phyloP scores from a whole-genome alignment of 345 rosid genomes.

The Populus davidiana region DNA sequence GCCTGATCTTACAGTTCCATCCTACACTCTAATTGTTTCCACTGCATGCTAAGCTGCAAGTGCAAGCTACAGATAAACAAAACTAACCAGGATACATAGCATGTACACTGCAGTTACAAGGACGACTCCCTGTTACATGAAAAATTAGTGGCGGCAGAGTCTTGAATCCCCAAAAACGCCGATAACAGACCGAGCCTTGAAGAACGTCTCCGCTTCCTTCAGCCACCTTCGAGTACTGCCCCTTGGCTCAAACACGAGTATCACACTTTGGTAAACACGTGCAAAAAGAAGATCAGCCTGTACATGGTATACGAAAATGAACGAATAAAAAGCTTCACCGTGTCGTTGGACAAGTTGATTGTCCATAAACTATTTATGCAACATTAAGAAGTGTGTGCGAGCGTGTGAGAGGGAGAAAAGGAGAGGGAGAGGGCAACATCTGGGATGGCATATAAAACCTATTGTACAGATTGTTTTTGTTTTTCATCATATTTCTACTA shows the following conservation, averaged over 20 bases:
- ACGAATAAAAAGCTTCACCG: neutral
- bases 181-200: neutral
- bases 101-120: neutral
- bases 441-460: too few species aligned
- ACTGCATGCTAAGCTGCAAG: neutral
- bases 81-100: neutral
- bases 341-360: neutral
- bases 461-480: too few species aligned
- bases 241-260: neutral
- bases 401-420: neutral
- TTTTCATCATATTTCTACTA: too few species aligned
- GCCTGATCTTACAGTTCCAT: neutral
- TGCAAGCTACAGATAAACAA: neutral
- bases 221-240: neutral
- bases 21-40: neutral
- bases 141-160: neutral
- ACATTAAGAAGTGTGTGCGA: neutral
- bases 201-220: neutral
- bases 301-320: neutral
- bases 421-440: too few species aligned
- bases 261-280: neutral
- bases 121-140: neutral
- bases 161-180: neutral
- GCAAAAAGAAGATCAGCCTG: neutral
- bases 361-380: too few species aligned